Evolutionary conservation across 805 yeast genomes (phyloP).

Genomic region (Barnettozyma wickerhamii): DNA sequence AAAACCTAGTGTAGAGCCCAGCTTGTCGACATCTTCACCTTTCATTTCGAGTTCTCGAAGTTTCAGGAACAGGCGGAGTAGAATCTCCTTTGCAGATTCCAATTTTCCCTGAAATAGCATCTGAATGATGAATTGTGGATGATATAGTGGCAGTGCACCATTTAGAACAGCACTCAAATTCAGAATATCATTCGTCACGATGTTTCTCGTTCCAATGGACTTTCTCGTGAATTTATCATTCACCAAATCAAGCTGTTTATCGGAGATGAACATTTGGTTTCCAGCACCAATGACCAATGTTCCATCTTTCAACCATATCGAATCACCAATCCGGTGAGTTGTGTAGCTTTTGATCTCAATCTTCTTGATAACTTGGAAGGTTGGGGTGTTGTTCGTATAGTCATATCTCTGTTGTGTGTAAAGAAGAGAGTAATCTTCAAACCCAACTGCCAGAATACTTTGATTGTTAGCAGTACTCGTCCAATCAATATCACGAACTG

Average conservation of each 20-base stretch:
- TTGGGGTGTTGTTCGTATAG: slow-evolving; percentile 75
- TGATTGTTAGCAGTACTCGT: slow-evolving; percentile 62
- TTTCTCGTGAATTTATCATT: slow-evolving; percentile 46
- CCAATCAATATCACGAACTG: slow-evolving; percentile 81
- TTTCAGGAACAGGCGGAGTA: slow-evolving; percentile 47
- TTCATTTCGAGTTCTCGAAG: slow-evolving; percentile 52
- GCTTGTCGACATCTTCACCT: slow-evolving; percentile 17
- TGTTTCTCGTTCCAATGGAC: slow-evolving; percentile 56
- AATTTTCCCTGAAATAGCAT: slow-evolving; percentile 59
- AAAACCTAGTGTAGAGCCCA: slow-evolving; percentile 29
- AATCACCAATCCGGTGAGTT: slow-evolving; percentile 80
- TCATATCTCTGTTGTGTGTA: slow-evolving; percentile 85
- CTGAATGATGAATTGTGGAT: slow-evolving; percentile 85
- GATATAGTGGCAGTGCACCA: slow-evolving; percentile 87
- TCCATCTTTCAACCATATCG: slow-evolving; percentile 80
- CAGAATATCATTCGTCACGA: slow-evolving; percentile 50
- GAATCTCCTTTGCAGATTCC: slow-evolving; percentile 49
- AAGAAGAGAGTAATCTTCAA: slow-evolving; percentile 53
- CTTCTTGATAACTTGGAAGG: slow-evolving; percentile 71
- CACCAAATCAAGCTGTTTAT: slow-evolving; percentile 53
- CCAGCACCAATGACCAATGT: slow-evolving; percentile 82
- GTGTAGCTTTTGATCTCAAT: slow-evolving; percentile 71
- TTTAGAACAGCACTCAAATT: slow-evolving; percentile 73
- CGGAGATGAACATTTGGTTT: slow-evolving; percentile 82
- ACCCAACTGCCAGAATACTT: slow-evolving; percentile 79